Conservation (phyloP, 2,329 filamentous ascomycete species). For the Sporothrix pallida region DNA sequence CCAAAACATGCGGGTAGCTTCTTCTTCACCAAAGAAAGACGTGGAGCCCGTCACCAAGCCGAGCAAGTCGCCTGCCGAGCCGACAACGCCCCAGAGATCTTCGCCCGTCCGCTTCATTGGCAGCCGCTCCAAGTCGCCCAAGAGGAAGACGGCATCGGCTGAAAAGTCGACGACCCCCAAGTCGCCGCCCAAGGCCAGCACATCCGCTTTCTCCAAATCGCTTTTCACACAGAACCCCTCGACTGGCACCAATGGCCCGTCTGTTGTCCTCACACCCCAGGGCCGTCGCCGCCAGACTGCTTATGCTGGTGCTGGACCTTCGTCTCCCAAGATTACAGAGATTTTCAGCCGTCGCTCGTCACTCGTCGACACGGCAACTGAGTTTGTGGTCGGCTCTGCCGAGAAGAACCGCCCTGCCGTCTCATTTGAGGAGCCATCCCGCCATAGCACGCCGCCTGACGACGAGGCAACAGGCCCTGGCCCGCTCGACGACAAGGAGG, state of each 20-base stretch:
- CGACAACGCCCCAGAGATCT: slow-evolving; percentile 34
- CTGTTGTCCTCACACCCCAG: slow-evolving; percentile 67
- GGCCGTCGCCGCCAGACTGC: slow-evolving; percentile 67
- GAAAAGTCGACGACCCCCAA: slow-evolving; percentile 43
- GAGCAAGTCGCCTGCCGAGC: slow-evolving; percentile 17
- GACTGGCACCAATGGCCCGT: slow-evolving; percentile 66
- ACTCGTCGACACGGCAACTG: slow-evolving; percentile 68
- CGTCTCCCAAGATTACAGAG: slow-evolving; percentile 74
- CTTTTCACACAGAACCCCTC: slow-evolving; percentile 61
- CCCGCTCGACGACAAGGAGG: slow-evolving; percentile 63
- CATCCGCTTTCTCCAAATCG: slow-evolving; percentile 40
- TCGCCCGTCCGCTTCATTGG: slow-evolving; percentile 39
- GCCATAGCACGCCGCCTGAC: slow-evolving; percentile 62
- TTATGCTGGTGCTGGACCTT: slow-evolving; percentile 71
- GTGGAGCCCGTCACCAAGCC: background rate
- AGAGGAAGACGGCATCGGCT: slow-evolving; percentile 37
- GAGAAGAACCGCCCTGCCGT: slow-evolving; percentile 53
- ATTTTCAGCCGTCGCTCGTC: slow-evolving; percentile 74
- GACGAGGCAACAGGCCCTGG: slow-evolving; percentile 54
- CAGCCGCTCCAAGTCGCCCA: slow-evolving; percentile 42
- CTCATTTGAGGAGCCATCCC: slow-evolving; percentile 66
- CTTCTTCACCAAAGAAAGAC: background rate
- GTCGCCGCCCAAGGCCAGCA: slow-evolving; percentile 41
- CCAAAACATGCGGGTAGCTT: background rate
- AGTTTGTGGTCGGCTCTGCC: slow-evolving; percentile 63